Evolutionary conservation across 2,329 filamentous ascomycete species (phyloP), one percentile per base, ranked within the genome.

Genomic region (Claviceps spartinae): DNA sequence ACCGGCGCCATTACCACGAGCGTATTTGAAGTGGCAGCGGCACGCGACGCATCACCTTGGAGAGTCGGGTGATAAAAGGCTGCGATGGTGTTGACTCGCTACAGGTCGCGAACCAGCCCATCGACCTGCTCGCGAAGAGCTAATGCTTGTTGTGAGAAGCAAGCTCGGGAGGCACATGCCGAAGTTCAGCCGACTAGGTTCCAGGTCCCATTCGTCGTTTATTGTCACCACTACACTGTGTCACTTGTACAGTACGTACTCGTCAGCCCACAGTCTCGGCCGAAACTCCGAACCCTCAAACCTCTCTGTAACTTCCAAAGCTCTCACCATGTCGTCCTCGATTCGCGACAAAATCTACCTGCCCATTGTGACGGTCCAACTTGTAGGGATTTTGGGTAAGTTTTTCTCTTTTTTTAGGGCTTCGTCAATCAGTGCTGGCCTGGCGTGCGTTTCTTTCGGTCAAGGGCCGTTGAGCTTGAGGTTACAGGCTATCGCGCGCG

Each of bases 1-100:
- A 79, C 72, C 69, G 82, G 77, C 73, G 82, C 84, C 85, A 88
- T 89, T 73, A 70, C 74, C 72, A 67, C 71, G 67, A 70, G 69
- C 69, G 71, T 76, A 71, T 74, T 71, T 69, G 68, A 54, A 61
- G 65, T 59, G 62, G 62, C 62, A 64, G 63, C 60, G 62, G 58
- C 62, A 63, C 61, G 59, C 65, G 63, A 67, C 60, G 64, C 68
- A 70, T 70, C 63, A 67, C 65, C 65, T 62, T 56, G 52, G 54
- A 48, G 24, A 46, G 42, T 37, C 56, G 58, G 54, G 42, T 16
- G 34, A 40, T 40, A 59, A 56, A 58, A 57, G 34, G 46, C 46
- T 57, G 52, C 55, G 49, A 46, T 61, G 56, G 51, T 59, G 63
- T 65, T 61, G 62, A 67, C 65, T 65, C 65, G 65, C 61, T 58